phyloP scores from a whole-genome alignment of 345 rosid species.

The Boechera stricta region DNA sequence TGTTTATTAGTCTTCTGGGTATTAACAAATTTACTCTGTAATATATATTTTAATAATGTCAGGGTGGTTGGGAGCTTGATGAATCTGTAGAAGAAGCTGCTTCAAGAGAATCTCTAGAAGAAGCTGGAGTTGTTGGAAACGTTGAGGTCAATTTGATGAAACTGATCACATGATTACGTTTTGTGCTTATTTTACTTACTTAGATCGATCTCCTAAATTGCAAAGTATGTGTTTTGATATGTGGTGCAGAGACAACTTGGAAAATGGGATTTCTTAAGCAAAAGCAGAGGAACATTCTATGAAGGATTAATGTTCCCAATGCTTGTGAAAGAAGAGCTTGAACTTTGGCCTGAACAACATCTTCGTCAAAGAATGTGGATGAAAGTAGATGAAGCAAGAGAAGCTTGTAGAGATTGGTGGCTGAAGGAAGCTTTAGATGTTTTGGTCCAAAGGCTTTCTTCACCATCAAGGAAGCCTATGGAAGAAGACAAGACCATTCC shows the following conservation, averaged over 20 bases:
- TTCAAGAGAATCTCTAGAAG: conserved; percentile 75
- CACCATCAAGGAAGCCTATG: conserved; percentile 6
- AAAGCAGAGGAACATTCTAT: conserved; percentile 70
- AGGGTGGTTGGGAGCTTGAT: conserved; percentile 98
- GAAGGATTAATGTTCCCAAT: conserved; percentile 96
- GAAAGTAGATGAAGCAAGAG: conserved; percentile 71
- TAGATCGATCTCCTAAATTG: background rate
- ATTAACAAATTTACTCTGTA: background rate
- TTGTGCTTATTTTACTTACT: background rate
- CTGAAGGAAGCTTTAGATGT: conserved; percentile 89
- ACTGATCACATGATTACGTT: background rate
- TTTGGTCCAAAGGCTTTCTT: conserved; percentile 54
- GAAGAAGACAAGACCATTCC: conserved; percentile 29
- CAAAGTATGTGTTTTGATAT: background rate
- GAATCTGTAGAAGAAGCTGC: conserved; percentile 86
- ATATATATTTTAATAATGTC: background rate
- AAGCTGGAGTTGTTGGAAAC: conserved; percentile 83
- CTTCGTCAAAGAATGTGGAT: conserved; percentile 76
- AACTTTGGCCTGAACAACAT: conserved; percentile 80
- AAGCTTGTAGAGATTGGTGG: conserved; percentile 88
- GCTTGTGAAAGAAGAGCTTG: conserved; percentile 74
- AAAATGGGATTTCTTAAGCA: conserved; percentile 82
- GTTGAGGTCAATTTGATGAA: conserved; percentile 59
- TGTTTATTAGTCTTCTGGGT: background rate
- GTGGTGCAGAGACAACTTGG: conserved; percentile 68